A percentile compares a stretch with the other conserved stretches of the same genome.
Evolutionary conservation across 202 grass and related monocot species (phyloP).

Genomic region (Hordeum pubiflorum): DNA sequence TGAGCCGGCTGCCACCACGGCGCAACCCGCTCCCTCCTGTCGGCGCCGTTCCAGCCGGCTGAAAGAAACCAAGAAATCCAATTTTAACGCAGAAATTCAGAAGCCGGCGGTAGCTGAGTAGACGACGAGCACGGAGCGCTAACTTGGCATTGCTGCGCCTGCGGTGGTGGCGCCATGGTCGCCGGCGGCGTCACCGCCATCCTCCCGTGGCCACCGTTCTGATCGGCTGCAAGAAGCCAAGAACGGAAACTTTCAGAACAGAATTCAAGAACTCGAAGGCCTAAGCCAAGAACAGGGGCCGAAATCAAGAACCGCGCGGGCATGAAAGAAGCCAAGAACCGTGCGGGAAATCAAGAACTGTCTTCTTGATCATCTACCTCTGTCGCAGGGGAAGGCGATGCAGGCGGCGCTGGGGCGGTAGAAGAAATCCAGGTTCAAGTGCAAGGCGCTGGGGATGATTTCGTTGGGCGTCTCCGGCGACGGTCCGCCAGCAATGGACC

Average conservation of each 20-base stretch:
- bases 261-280: not conserved
- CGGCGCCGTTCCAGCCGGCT: not conserved
- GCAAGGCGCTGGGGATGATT: not conserved
- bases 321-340: not conserved
- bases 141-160: not conserved
- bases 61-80: slow-evolving; percentile 7
- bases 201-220: not conserved
- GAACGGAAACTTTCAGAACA: not conserved
- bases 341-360: not conserved
- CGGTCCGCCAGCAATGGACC: not conserved
- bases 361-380: not conserved
- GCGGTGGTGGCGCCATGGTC: not conserved
- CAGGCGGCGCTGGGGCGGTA: not conserved
- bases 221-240: slow-evolving; percentile 3
- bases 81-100: not conserved
- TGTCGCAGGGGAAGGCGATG: not conserved
- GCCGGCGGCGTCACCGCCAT: not conserved
- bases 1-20: not conserved
- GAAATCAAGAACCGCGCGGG: not conserved
- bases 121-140: not conserved
- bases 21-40: not conserved
- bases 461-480: not conserved
- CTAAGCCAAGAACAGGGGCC: not conserved
- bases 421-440: not conserved
- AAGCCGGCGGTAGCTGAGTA: not conserved